Percentiles rank a stretch among this genome's conserved stretches.
Conservation (phyloP, 2,329 filamentous ascomycete genomes). For the Nemania sp. region DNA sequence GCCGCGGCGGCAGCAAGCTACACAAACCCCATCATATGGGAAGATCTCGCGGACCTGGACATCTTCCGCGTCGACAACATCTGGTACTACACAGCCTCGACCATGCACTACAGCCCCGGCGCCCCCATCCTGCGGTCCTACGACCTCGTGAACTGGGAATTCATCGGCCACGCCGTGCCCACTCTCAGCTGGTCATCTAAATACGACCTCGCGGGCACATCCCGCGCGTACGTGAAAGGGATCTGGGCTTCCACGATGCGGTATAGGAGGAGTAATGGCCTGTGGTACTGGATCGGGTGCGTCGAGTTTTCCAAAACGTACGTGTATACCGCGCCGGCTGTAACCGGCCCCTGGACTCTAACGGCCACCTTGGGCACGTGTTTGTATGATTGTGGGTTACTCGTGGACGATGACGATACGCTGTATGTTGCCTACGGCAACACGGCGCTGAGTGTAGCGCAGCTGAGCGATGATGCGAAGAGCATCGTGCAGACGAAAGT, state of each 20-base stretch:
- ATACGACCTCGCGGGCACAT: constrained; percentile 21
- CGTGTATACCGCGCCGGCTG: constrained; percentile 52
- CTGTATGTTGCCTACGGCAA: constrained; percentile 62
- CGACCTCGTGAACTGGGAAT: constrained; percentile 52
- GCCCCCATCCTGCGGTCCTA: constrained; percentile 53
- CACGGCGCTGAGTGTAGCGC: constrained; percentile 52
- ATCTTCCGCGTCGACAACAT: constrained; percentile 44
- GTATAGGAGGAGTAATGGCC: constrained; percentile 27
- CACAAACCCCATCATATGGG: constrained; percentile 53
- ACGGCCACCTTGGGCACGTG: constrained; percentile 44
- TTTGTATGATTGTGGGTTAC: constrained; percentile 60
- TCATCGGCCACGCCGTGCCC: constrained; percentile 43
- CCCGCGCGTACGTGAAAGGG: constrained; percentile 30
- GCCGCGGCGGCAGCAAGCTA: constrained; percentile 30
- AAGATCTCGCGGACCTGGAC: constrained; percentile 55
- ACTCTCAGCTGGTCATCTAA: constrained; percentile 22
- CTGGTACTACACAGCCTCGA: constrained; percentile 55
- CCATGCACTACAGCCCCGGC: constrained; percentile 53
- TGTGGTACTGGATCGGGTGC: constrained; percentile 54
- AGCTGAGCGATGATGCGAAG: constrained; percentile 53
- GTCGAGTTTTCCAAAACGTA: constrained; percentile 55
- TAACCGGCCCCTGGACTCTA: constrained; percentile 50
- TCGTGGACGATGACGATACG: constrained; percentile 61
- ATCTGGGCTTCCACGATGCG: constrained; percentile 33
- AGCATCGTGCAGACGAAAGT: constrained; percentile 39